These are phyloP conservation scores for Tetragonia tetragonoides DNA, from an alignment of 148 eudicot species.

Conservation along the genomic window DNA sequence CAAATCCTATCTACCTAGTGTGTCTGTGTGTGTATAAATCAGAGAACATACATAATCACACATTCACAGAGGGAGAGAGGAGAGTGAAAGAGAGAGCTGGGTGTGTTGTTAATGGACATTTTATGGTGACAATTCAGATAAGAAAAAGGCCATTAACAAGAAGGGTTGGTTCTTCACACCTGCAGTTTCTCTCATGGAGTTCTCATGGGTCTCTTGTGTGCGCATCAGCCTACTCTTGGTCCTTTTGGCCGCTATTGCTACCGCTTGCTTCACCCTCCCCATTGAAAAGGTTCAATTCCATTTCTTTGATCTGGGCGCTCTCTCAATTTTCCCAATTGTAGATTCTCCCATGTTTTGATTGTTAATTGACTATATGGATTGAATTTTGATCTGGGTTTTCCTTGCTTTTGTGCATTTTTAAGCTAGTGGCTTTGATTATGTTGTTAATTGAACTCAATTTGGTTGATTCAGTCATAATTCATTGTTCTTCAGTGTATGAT, in stretches of 20 bases:
- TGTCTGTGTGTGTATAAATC: too few relatives aligned
- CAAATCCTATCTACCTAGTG: too few relatives aligned
- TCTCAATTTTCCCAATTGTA: not conserved
- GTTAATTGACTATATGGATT: not conserved
- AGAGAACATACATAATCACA: too few relatives aligned
- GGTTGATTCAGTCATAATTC: too few relatives aligned
- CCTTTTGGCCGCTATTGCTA: constrained; percentile 56
- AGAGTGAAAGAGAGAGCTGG: too few relatives aligned
- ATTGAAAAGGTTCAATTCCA: constrained; percentile 55
- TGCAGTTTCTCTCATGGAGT: constrained; percentile 37
- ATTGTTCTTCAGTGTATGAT: too few relatives aligned
- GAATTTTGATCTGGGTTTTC: not conserved
- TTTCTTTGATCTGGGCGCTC: constrained; percentile 14
- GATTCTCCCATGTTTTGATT: not conserved
- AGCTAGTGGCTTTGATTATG: not conserved
- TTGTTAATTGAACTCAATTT: not conserved
- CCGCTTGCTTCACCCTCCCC: constrained; percentile 81
- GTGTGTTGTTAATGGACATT: not conserved
- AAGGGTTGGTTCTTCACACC: not conserved
- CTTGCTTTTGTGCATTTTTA: not conserved
- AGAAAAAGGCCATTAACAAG: not conserved
- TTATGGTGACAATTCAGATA: not conserved
- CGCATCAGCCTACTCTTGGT: constrained; percentile 50
- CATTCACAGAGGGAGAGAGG: too few relatives aligned
- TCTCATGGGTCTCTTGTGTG: constrained; percentile 48